phyloP scores from a whole-genome alignment of 2,329 filamentous ascomycete species.

The Fusarium sp. region DNA sequence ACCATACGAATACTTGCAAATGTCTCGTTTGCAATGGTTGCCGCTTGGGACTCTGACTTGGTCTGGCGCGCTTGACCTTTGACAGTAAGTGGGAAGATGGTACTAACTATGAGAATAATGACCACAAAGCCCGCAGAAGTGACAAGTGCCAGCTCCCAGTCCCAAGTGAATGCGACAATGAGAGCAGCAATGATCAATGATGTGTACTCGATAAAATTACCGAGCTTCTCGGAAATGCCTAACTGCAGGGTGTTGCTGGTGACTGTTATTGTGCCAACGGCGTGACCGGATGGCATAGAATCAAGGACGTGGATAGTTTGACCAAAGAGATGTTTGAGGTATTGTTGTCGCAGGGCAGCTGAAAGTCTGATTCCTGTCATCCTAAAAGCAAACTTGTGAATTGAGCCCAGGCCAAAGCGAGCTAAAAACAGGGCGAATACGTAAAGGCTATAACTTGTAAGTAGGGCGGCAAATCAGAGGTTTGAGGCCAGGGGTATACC shows the following conservation, averaged over 20 bases:
- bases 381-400: slow-evolving; percentile 73
- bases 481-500: slow-evolving; percentile 53
- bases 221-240: slow-evolving; percentile 75
- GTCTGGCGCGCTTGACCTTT: slow-evolving; percentile 64
- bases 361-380: slow-evolving; percentile 75
- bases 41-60: slow-evolving; percentile 69
- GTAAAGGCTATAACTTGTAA: slow-evolving; percentile 65
- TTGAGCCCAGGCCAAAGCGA: slow-evolving; percentile 74
- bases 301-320: slow-evolving; percentile 79
- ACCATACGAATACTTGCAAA: slow-evolving; percentile 74
- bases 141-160: slow-evolving; percentile 73
- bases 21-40: slow-evolving; percentile 73
- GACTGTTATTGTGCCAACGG: slow-evolving; percentile 74
- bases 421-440: slow-evolving; percentile 80
- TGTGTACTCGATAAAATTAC: slow-evolving; percentile 69
- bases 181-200: slow-evolving; percentile 68
- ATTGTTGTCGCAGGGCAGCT: slow-evolving; percentile 74
- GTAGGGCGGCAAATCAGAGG: too few species aligned
- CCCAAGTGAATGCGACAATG: slow-evolving; percentile 70
- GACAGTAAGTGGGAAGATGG: slow-evolving; percentile 69
- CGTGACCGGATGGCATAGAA: slow-evolving; percentile 73
- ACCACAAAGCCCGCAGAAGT: slow-evolving; percentile 71
- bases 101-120: slow-evolving; percentile 64
- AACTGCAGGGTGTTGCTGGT: slow-evolving; percentile 76
- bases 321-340: slow-evolving; percentile 73